Percentiles rank a stretch among this genome's conserved stretches.
Conservation (phyloP, 805 yeast genomes). For the Starmerella sirachaensis region DNA sequence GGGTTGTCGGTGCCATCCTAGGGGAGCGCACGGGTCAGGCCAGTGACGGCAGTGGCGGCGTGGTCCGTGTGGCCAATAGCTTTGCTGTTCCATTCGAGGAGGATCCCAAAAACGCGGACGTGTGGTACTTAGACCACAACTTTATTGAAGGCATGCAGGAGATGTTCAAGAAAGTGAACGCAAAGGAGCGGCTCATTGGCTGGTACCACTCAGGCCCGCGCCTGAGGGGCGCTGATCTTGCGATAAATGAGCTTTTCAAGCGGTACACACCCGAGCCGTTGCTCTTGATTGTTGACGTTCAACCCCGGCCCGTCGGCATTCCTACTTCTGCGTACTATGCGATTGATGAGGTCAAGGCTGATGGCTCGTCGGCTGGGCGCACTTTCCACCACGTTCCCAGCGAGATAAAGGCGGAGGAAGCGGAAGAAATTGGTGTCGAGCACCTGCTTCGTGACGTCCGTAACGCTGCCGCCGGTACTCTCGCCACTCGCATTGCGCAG, state of each 20-base stretch:
- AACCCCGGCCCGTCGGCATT: slow-evolving; percentile 71
- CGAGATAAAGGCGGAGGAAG: slow-evolving; percentile 91
- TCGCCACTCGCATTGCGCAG: slow-evolving; percentile 75
- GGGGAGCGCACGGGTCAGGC: slow-evolving; percentile 46
- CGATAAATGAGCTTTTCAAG: slow-evolving; percentile 81
- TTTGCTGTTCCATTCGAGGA: slow-evolving; percentile 98
- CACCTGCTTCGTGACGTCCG: slow-evolving; percentile 87
- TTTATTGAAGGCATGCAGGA: slow-evolving; percentile 93
- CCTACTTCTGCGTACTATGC: slow-evolving; percentile 95
- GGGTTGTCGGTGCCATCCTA: slow-evolving; percentile 88
- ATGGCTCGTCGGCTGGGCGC: slow-evolving; percentile 84
- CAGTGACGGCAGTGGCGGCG: slow-evolving; percentile 26
- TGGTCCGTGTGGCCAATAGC: slow-evolving; percentile 70
- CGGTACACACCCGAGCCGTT: slow-evolving; percentile 72
- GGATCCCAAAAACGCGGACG: slow-evolving; percentile 78
- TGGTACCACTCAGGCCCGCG: slow-evolving; percentile 99
- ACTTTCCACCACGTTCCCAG: slow-evolving; percentile 92
- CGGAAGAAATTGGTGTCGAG: slow-evolving; percentile 98
- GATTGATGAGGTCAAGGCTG: slow-evolving; percentile 89
- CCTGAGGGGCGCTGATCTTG: slow-evolving; percentile 72
- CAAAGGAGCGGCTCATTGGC: slow-evolving; percentile 92
- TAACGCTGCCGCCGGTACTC: slow-evolving; percentile 91
- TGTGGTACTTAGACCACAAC: slow-evolving; percentile 96
- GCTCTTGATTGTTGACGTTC: slow-evolving; percentile 80
- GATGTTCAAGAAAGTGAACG: slow-evolving; percentile 95